Evolutionary conservation across 2,329 filamentous ascomycete species (phyloP).

Genomic region (Neofusicoccum laricinum): DNA sequence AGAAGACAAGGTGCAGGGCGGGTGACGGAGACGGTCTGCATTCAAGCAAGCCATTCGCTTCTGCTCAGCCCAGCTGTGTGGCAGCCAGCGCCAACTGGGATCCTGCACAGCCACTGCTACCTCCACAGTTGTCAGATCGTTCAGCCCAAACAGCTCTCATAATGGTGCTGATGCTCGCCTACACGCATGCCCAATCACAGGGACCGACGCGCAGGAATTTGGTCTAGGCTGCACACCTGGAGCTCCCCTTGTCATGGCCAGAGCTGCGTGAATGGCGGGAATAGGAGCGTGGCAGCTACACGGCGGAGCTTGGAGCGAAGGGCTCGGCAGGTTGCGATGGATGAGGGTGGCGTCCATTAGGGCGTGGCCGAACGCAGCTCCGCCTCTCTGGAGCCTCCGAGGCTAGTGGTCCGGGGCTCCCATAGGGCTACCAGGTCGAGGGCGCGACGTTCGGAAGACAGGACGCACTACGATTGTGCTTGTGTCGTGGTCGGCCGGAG

Average conservation of each 20-base stretch:
- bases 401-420: neutral
- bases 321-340: neutral
- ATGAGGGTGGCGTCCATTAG: neutral
- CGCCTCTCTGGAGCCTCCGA: neutral
- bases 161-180: neutral
- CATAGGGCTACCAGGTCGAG: neutral
- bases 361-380: neutral
- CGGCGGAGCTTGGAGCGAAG: neutral
- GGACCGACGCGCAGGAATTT: no score
- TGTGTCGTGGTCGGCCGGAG: neutral
- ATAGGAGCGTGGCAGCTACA: neutral
- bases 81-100: neutral
- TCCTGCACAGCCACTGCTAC: neutral
- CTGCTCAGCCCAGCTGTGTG: neutral
- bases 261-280: neutral
- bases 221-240: neutral
- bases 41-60: neutral
- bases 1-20: neutral
- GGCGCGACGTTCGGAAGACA: neutral
- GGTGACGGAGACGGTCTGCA: no score
- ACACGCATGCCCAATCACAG: neutral
- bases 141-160: neutral
- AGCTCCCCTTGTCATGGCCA: neutral
- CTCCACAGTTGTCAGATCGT: neutral
- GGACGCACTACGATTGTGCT: neutral